phyloP scores from a whole-genome alignment of 2,329 filamentous ascomycete genomes.

The Paramyrothecium sp. region DNA sequence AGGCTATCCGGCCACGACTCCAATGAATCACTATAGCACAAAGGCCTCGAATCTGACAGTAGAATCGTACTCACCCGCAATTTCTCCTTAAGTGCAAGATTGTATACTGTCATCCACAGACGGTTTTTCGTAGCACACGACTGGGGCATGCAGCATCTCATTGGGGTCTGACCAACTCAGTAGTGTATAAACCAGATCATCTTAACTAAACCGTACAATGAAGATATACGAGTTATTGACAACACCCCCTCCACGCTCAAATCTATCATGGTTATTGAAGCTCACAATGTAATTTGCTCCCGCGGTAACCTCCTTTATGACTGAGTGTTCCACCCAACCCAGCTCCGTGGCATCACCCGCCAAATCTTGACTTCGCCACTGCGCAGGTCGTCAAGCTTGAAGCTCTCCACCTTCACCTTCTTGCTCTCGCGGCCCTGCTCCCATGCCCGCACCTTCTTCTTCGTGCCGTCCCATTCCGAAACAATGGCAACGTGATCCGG shows the following conservation, averaged over 20 bases:
- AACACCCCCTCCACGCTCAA: background rate
- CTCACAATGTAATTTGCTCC: no score
- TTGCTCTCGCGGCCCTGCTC: slow-evolving; percentile 92
- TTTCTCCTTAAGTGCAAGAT: no score
- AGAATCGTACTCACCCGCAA: no score
- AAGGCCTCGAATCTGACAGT: no score
- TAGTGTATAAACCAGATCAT: background rate
- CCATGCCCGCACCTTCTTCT: slow-evolving; percentile 95
- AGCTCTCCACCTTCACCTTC: slow-evolving; percentile 93
- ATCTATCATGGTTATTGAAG: background rate
- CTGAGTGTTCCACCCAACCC: slow-evolving; percentile 82
- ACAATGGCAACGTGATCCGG: slow-evolving; percentile 88
- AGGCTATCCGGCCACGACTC: no score
- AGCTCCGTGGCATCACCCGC: slow-evolving; percentile 88
- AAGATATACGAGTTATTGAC: background rate
- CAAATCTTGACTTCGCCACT: slow-evolving; percentile 97
- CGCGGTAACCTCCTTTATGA: slow-evolving; percentile 38
- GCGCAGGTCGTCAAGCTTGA: slow-evolving; percentile 85
- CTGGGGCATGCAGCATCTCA: background rate
- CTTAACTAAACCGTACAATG: background rate
- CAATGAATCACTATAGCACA: no score
- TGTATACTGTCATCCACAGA: no score
- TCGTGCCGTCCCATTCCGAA: slow-evolving; percentile 95
- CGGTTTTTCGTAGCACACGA: no score
- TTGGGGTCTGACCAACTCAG: background rate